Evolutionary conservation across 225 moss, liverwort and hornwort genomes (phyloP), one percentile per base, ranked within the genome.

Genomic region (Polytrichum formosum): DNA sequence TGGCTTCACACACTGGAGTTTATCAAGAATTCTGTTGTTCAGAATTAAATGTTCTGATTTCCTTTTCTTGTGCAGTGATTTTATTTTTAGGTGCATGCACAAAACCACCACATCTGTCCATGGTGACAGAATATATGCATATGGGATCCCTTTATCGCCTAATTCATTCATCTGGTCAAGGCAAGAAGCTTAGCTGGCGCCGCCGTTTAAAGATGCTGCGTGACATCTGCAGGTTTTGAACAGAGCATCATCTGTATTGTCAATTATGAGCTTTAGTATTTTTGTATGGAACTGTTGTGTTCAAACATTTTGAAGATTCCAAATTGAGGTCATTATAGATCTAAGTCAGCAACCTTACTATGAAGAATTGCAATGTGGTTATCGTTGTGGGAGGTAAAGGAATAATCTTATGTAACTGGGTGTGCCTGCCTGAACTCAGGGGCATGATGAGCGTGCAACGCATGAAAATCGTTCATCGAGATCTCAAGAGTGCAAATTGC

Each of bases 61-160:
- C 6, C 58, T 6, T 70, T 67, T 76, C 17, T 81, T 70, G 73
- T 81, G 75, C 92, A 97, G 96, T 97, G 27, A 92, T 97, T 64
- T 81, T 97, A 69, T 97, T 97, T 79, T 85, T 97, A 70, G 96
- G 96, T 80, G 96, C 93, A 63, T 97, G 96, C 74, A 97, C 87
- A 66, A 97, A 92, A 77, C 96, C 96, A 54, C 96, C 96, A 28
- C 93, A 93, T 83, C 84, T 97, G 67, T 97, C 96, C 16, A 92
- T 97, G 93, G 96, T 97, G 70, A 97, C 96, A 60, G 96, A 97
- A 74, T 97, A 93, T 23, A 97, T 97, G 96, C 93, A 97, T 70
- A 86, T 86, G 71, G 96, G 96, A 58, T 97, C 96, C 26, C 82
- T 97, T 19, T 97, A 97, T 70, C 84, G 87, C 74, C 82, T 97